Percentiles rank a stretch among this genome's conserved stretches.
Evolutionary conservation across 2,329 filamentous ascomycete species (phyloP).

Genomic region (Parastagonospora avenae): DNA sequence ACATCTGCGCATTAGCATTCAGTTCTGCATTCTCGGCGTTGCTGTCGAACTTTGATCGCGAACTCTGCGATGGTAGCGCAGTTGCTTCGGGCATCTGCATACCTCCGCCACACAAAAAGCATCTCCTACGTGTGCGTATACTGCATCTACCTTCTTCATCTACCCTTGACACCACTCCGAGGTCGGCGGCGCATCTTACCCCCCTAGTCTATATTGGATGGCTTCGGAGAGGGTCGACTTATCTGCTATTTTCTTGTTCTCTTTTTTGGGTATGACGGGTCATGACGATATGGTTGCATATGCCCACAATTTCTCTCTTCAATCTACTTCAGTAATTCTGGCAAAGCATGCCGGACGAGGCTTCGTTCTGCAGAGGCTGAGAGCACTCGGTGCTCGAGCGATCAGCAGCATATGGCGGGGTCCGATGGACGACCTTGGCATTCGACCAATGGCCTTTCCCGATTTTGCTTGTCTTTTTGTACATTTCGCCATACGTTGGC

Average conservation of each 20-base stretch:
- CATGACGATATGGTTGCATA: constrained; percentile 35
- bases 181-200: constrained; percentile 20
- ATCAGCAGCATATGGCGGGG: not conserved
- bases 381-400: constrained; percentile 2
- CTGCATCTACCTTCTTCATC: constrained; percentile 19
- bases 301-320: constrained; percentile 18
- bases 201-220: constrained; percentile 17
- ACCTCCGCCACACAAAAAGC: constrained; percentile 30
- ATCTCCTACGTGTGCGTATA: constrained; percentile 42
- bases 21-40: constrained; percentile 42
- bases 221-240: constrained; percentile 13
- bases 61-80: constrained; percentile 13
- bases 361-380: constrained; percentile 4
- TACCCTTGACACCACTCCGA: constrained; percentile 13
- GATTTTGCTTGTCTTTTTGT: constrained; percentile 24
- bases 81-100: constrained; percentile 24
- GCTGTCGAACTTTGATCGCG: constrained; percentile 23
- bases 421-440: not conserved
- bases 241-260: constrained; percentile 17
- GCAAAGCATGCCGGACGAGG: constrained; percentile 6
- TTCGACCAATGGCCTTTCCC: constrained; percentile 7
- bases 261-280: constrained; percentile 26
- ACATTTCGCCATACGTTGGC: constrained; percentile 28
- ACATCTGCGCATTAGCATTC: constrained; percentile 27
- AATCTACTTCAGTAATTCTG: constrained; percentile 32